Evolutionary conservation across 148 eudicot species (phyloP).

Genomic region (Arbutus unedo): DNA sequence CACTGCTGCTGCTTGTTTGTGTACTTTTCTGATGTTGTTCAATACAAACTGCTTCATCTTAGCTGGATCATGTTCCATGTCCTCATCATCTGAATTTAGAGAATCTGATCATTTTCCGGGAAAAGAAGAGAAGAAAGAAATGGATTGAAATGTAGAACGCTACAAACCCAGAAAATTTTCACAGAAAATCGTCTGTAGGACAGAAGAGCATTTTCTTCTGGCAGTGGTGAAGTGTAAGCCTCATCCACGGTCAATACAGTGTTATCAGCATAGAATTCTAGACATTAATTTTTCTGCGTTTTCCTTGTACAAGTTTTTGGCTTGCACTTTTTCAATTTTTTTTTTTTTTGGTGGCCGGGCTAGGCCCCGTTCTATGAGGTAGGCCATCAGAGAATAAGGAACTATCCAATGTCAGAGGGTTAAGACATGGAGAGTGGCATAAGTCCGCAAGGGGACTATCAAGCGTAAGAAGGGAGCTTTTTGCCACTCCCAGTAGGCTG

Average conservation of each 20-base stretch:
- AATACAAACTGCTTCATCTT: conserved; percentile 46
- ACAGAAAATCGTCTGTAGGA: neutral
- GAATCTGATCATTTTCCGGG: neutral
- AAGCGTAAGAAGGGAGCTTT: too few relatives aligned
- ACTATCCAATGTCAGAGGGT: too few relatives aligned
- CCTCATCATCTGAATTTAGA: conserved; percentile 29
- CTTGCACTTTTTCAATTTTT: neutral
- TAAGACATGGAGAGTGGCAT: too few relatives aligned
- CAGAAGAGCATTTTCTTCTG: neutral
- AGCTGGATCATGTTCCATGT: conserved; percentile 21
- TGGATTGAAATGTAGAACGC: neutral
- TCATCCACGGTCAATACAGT: neutral
- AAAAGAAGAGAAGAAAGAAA: conserved; percentile 1
- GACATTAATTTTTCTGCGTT: neutral
- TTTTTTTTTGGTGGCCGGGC: neutral
- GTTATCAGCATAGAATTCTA: neutral
- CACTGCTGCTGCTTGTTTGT: conserved; percentile 15
- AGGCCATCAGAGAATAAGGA: too few relatives aligned
- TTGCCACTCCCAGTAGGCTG: too few relatives aligned
- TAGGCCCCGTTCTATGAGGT: too few relatives aligned
- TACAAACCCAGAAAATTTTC: neutral
- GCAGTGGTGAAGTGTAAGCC: neutral
- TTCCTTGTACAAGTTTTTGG: neutral
- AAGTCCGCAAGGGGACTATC: too few relatives aligned
- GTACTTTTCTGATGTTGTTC: conserved; percentile 22